Conservation (phyloP, 2,329 filamentous ascomycete species). For the Parascedosporium putredinis region DNA sequence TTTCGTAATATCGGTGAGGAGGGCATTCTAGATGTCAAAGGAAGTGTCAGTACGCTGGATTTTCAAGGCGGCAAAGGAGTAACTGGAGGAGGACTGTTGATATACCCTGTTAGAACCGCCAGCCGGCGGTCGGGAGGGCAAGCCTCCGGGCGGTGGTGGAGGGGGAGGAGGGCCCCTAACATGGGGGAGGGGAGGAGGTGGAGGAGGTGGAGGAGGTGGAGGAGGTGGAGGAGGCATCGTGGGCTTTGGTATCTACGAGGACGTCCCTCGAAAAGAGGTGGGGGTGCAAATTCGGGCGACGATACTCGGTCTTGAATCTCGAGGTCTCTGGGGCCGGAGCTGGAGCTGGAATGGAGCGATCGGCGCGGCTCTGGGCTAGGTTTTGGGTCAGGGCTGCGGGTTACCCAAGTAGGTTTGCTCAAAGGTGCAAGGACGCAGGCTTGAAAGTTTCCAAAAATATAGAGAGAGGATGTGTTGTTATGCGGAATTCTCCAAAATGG, state of each 20-base stretch:
- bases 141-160: constrained; percentile 48
- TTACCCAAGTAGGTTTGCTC: too few relatives aligned
- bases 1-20: constrained; percentile 80
- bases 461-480: too few relatives aligned
- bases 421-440: background rate
- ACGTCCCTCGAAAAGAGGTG: background rate
- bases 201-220: constrained; percentile 35
- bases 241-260: too few relatives aligned
- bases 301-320: too few relatives aligned
- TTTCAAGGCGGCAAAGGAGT: background rate
- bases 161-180: constrained; percentile 54
- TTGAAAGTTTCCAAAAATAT: too few relatives aligned
- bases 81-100: constrained; percentile 12
- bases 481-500: too few relatives aligned
- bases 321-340: too few relatives aligned
- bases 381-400: too few relatives aligned
- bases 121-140: constrained; percentile 48
- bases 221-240: constrained; percentile 13
- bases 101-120: constrained; percentile 52
- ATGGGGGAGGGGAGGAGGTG: constrained; percentile 61
- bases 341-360: too few relatives aligned
- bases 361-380: too few relatives aligned
- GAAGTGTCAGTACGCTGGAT: constrained; percentile 10
- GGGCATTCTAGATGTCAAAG: constrained; percentile 53
- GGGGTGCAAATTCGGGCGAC: too few relatives aligned